Evolutionary conservation across 2,329 filamentous ascomycete genomes (phyloP), one percentile per base, ranked within the genome.

Genomic region (Fusarium sp.): DNA sequence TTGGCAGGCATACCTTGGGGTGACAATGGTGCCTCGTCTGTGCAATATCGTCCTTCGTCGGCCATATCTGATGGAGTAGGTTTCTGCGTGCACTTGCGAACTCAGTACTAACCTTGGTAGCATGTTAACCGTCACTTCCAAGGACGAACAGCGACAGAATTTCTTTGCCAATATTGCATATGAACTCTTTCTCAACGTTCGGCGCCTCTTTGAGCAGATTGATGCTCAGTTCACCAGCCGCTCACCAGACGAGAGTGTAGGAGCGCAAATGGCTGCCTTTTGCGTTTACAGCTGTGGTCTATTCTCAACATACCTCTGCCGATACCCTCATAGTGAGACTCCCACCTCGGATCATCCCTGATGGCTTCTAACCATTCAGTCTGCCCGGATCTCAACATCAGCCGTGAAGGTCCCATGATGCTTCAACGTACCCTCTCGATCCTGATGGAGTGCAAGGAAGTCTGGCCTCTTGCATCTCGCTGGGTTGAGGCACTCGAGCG

Each of bases 31-130:
- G 63, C 85, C 87, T 2, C 85, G 88, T 4, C 84, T 90, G 6
- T 90, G 88, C 77, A 88, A 90, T 66, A 89, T 90, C 63, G 85
- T 90, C 16, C 80, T 89, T 25, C 85, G 88, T 20, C 87, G 87
- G 63, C 85, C 87, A n/a, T 89, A 89, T 74, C 76, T 90, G 50
- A 81, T 84, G 56, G 85, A 89, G 87, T 89, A 80, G 59, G 84
- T 73, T 16, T 22, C 22, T 18, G n/a, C 27, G 13, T 2, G 35
- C 38, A 8, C 18, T 18, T 20, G 11, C 6, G 11, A 18, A 8
- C 6, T n/a, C 25, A 40, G 18, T 10, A 22, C 70, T 74, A 20
- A 74, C 25, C 47, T 22, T n/a, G 56, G 1, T 47, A 88, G 86
- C 33, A 86, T 88, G 72, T 83, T 88, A 50, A 84, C 82, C 6